Evolutionary conservation across 2,329 filamentous ascomycete genomes (phyloP).

Genomic region (Epichloe coenophiala): DNA sequence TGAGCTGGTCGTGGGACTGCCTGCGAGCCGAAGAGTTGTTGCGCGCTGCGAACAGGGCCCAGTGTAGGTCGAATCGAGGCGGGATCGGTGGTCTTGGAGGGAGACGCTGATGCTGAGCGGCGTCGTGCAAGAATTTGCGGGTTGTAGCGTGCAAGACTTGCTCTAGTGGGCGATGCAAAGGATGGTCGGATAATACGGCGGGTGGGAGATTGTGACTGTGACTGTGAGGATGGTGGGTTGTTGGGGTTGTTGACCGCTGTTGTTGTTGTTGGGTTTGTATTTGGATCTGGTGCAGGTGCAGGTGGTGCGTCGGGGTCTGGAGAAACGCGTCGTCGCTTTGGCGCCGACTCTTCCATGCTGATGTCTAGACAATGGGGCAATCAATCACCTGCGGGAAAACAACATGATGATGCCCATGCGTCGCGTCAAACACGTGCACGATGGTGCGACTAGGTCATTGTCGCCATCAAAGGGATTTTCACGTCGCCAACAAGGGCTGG

Average conservation of each 20-base stretch:
- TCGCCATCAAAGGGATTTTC: not conserved
- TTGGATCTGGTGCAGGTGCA: not conserved
- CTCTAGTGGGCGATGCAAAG: slow-evolving; percentile 53
- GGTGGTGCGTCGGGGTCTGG: not conserved
- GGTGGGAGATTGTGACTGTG: slow-evolving; percentile 3
- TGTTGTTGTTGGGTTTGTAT: not conserved
- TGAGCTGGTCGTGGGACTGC: not conserved
- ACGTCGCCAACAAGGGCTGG: not conserved
- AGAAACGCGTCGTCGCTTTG: slow-evolving; percentile 30
- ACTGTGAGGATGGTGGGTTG: slow-evolving; percentile 4
- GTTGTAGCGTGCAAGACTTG: slow-evolving; percentile 48
- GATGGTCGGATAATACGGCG: slow-evolving; percentile 32
- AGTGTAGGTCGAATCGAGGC: not conserved
- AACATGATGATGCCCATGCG: slow-evolving; percentile 3
- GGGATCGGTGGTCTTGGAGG: slow-evolving; percentile 12
- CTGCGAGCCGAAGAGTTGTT: not conserved
- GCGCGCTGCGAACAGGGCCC: not conserved
- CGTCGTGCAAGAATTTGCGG: slow-evolving; percentile 40
- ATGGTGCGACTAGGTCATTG: not conserved
- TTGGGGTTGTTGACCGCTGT: not conserved
- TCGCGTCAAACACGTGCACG: not conserved
- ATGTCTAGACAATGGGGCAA: not conserved
- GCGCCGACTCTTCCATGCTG: slow-evolving; percentile 40
- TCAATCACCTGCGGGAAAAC: not conserved
- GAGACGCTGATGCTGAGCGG: slow-evolving; percentile 23